Percentiles rank a stretch among this genome's conserved stretches.
phyloP scores from a whole-genome alignment of 208 protist genomes.

The Crithidia bombi region DNA sequence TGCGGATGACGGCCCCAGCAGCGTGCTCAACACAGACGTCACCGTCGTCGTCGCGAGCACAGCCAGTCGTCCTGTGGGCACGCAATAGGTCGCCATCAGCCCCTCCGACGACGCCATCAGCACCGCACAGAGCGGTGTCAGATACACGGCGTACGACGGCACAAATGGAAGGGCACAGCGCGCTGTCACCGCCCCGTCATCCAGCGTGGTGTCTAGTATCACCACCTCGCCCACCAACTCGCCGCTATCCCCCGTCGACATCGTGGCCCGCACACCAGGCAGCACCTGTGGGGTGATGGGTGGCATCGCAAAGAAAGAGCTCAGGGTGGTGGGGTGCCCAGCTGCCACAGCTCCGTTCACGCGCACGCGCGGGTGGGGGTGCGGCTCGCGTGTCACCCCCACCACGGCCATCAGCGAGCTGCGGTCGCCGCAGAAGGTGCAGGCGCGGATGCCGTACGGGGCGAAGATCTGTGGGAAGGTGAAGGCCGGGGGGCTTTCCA shows the following conservation, averaged over 20 bases:
- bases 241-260: neutral
- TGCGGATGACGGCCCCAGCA: conserved; percentile 7
- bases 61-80: conserved; percentile 46
- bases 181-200: conserved; percentile 41
- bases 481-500: conserved; percentile 45
- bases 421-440: conserved; percentile 71
- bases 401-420: conserved; percentile 65
- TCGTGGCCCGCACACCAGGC: neutral
- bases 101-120: conserved; percentile 71
- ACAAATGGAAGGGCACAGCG: conserved; percentile 79
- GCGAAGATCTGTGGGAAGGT: conserved; percentile 48
- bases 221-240: conserved; percentile 45
- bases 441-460: conserved; percentile 45
- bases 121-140: conserved; percentile 57
- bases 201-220: conserved; percentile 43
- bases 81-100: conserved; percentile 60
- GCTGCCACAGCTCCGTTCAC: neutral
- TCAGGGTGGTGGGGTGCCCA: neutral
- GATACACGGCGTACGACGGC: conserved; percentile 68
- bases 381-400: conserved; percentile 57
- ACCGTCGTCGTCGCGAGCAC: conserved; percentile 45
- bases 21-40: conserved; percentile 16
- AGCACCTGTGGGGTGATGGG: neutral
- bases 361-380: conserved; percentile 13
- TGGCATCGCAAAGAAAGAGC: neutral